A percentile compares a stretch with the other conserved stretches of the same genome.
Evolutionary conservation across 768 basidiomycete genomes (phyloP).

Genomic region (Suillus americanus): DNA sequence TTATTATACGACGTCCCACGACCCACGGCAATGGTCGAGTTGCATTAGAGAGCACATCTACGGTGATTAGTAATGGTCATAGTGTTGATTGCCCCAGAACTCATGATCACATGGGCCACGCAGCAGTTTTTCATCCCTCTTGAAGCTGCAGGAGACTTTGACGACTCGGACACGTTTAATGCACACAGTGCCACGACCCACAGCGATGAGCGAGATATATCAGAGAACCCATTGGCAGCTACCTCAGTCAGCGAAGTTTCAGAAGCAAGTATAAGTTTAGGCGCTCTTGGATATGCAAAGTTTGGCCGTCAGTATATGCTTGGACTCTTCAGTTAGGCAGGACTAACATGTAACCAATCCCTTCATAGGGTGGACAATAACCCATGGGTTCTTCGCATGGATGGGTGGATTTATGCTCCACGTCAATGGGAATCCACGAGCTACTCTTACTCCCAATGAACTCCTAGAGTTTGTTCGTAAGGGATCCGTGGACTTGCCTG

Average conservation of each 20-base stretch:
- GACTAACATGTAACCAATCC: background rate
- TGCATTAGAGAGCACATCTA: too few species aligned
- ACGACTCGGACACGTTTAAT: background rate
- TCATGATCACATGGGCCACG: conserved; percentile 19
- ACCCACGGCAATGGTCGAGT: background rate
- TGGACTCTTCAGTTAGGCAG: background rate
- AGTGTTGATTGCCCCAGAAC: conserved; percentile 23
- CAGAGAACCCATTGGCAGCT: background rate
- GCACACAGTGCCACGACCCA: background rate
- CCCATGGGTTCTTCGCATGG: conserved; percentile 17
- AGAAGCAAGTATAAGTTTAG: background rate
- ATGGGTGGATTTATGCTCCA: conserved; percentile 24
- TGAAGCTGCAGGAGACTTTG: background rate
- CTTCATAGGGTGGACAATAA: conserved; percentile 2
- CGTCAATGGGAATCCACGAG: background rate
- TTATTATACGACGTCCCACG: background rate
- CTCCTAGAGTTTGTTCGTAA: background rate
- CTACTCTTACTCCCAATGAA: conserved; percentile 1
- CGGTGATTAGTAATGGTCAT: conserved; percentile 6
- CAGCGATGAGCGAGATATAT: background rate
- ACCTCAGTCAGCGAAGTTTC: background rate
- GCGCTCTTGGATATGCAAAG: background rate
- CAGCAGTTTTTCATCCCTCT: conserved; percentile 18
- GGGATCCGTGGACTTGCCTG: background rate
- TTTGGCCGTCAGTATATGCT: background rate